These are phyloP conservation scores for Fusarium xyrophilum DNA, from an alignment of 2,329 filamentous ascomycete genomes.

Conservation along the genomic window DNA sequence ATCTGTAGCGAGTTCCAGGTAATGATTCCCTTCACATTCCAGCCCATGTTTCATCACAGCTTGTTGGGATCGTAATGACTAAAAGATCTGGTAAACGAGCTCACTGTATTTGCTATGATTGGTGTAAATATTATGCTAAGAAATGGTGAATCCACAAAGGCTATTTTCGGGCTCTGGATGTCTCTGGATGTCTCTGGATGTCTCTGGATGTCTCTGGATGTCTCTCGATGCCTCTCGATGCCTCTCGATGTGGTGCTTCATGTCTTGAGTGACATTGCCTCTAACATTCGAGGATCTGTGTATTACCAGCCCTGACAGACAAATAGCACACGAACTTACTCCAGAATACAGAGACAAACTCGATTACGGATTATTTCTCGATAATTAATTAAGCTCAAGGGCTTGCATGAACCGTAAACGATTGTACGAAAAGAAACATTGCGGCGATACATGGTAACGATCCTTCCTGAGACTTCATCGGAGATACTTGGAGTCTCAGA, in stretches of 20 bases:
- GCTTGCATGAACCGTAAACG: neutral
- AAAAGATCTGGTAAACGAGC: neutral
- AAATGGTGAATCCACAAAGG: neutral
- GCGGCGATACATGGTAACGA: neutral
- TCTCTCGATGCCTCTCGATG: neutral
- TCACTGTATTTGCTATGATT: neutral
- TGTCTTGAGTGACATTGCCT: neutral
- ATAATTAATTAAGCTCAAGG: neutral
- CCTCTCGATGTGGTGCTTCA: neutral
- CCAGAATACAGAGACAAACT: too few species aligned
- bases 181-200: neutral
- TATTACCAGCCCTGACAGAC: neutral
- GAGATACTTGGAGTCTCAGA: neutral
- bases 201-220: neutral
- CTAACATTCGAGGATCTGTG: neutral
- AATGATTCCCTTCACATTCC: slow-evolving; percentile 1
- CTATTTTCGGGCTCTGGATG: neutral
- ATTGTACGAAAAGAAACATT: neutral
- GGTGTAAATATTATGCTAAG: neutral
- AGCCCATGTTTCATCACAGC: neutral
- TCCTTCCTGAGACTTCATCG: neutral
- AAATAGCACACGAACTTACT: neutral
- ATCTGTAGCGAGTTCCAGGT: neutral
- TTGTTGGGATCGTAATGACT: neutral
- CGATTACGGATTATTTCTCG: neutral